Evolutionary conservation across 108 stramenopile genomes (phyloP), one percentile per base, ranked within the genome.

Genomic region (Mayamaea pseudoterrestris): DNA sequence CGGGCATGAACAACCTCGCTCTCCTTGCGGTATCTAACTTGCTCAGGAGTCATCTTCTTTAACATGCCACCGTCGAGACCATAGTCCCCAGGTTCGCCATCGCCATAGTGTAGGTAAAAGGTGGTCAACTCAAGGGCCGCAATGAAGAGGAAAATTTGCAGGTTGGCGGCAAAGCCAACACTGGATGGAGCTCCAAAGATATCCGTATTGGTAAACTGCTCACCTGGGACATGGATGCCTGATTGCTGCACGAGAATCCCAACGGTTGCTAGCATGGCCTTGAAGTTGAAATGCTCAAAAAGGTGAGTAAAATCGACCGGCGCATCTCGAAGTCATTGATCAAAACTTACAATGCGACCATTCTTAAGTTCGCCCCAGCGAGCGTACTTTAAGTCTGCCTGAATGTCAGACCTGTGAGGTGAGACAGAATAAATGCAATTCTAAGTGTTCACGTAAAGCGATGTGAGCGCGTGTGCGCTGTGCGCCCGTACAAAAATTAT

Each of bases 271-370:
- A 81, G 76, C 86, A 83, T 83, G 54, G 69, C n/a, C n/a, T n/a
- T n/a, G n/a, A n/a, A n/a, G n/a, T n/a, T n/a, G n/a, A n/a, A n/a
- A n/a, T n/a, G n/a, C n/a, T n/a, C n/a, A n/a, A n/a, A n/a, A n/a
- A n/a, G n/a, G n/a, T n/a, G n/a, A n/a, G n/a, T n/a, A n/a, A n/a
- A n/a, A n/a, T n/a, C n/a, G n/a, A n/a, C n/a, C n/a, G n/a, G n/a
- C n/a, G n/a, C n/a, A n/a, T n/a, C n/a, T n/a, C n/a, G n/a, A n/a
- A n/a, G n/a, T n/a, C n/a, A n/a, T n/a, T n/a, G 70, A 37, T n/a
- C n/a, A n/a, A n/a, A n/a, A n/a, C n/a, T n/a, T n/a, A n/a, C 77
- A 61, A 83, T 97, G 82, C 81, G 94, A 79, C 59, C 94, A 66
- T 84, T 94, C 88, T 93, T 93, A 56, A 93, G 54, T 64, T 93